Conservation (phyloP, 768 basidiomycete species). For the Brasilioporus rufonigricans region DNA sequence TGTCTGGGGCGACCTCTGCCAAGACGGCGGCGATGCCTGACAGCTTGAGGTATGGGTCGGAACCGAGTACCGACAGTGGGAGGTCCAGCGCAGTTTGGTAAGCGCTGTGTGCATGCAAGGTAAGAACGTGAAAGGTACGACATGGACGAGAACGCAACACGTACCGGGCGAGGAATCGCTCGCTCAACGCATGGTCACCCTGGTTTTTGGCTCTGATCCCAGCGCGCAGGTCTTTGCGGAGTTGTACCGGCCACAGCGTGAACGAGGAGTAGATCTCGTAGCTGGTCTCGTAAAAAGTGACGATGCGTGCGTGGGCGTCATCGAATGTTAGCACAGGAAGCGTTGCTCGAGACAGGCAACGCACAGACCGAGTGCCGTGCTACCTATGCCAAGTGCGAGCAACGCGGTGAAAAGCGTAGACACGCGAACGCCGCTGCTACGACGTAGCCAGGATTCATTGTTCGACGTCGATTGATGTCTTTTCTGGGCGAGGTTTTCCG, state of each 20-base stretch:
- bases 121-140: no score
- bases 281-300: slow-evolving; percentile 29
- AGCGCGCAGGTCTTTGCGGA: slow-evolving; percentile 61
- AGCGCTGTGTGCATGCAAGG: slow-evolving; percentile 38
- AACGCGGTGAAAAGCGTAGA: slow-evolving; percentile 40
- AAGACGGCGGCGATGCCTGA: slow-evolving; percentile 65
- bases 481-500: not conserved
- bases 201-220: slow-evolving; percentile 63
- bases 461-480: slow-evolving; percentile 10
- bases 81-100: slow-evolving; percentile 52
- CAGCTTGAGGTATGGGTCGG: slow-evolving; percentile 60
- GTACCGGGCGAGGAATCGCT: slow-evolving; percentile 53
- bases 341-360: slow-evolving; percentile 14
- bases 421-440: slow-evolving; percentile 28
- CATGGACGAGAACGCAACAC: slow-evolving; percentile 11
- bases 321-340: not conserved
- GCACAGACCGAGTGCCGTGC: slow-evolving; percentile 45
- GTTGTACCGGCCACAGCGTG: slow-evolving; percentile 64
- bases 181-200: slow-evolving; percentile 51
- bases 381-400: slow-evolving; percentile 36
- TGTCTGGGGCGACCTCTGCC: slow-evolving; percentile 44
- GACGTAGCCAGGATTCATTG: slow-evolving; percentile 7
- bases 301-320: not conserved
- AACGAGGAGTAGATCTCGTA: slow-evolving; percentile 56
- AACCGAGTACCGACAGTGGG: slow-evolving; percentile 33